These are phyloP conservation scores for Coniochaeta hoffmannii DNA, from an alignment of 2,329 filamentous ascomycete species.

Conservation along the genomic window DNA sequence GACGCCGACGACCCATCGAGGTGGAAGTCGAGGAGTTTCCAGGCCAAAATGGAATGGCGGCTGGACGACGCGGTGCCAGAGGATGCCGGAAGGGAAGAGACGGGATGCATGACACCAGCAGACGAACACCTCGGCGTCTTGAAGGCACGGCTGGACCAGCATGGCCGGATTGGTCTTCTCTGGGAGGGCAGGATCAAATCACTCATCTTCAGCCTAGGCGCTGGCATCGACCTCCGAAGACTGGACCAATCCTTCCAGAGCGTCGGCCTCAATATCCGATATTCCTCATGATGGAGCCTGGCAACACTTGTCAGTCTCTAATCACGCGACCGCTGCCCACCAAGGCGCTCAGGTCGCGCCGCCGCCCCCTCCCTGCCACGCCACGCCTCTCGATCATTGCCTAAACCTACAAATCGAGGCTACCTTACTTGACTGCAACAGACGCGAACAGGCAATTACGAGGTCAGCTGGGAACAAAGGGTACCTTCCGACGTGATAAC, in stretches of 20 bases:
- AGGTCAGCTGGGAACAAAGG: too few species aligned
- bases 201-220: slow-evolving; percentile 83
- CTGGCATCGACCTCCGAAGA: slow-evolving; percentile 71
- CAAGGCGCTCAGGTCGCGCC: too few species aligned
- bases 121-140: slow-evolving; percentile 77
- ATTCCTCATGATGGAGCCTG: slow-evolving; percentile 60
- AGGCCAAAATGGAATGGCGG: slow-evolving; percentile 42
- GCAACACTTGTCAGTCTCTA: background rate
- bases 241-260: slow-evolving; percentile 71
- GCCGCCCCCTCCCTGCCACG: too few species aligned
- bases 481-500: too few species aligned
- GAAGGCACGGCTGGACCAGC: slow-evolving; percentile 85
- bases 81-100: slow-evolving; percentile 4
- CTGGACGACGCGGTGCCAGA: slow-evolving; percentile 28
- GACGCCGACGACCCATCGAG: slow-evolving; percentile 9
- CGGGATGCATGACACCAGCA: slow-evolving; percentile 1
- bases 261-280: slow-evolving; percentile 73
- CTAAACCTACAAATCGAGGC: too few species aligned
- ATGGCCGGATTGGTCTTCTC: slow-evolving; percentile 73
- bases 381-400: too few species aligned
- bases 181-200: slow-evolving; percentile 95
- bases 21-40: slow-evolving; percentile 33
- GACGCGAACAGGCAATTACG: too few species aligned
- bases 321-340: too few species aligned
- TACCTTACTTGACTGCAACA: too few species aligned